A percentile compares a stretch with the other conserved stretches of the same genome.
These are phyloP conservation scores for Wolfiporia cocos DNA, from an alignment of 1,284 basidiomycete genomes.

Conservation along the genomic window DNA sequence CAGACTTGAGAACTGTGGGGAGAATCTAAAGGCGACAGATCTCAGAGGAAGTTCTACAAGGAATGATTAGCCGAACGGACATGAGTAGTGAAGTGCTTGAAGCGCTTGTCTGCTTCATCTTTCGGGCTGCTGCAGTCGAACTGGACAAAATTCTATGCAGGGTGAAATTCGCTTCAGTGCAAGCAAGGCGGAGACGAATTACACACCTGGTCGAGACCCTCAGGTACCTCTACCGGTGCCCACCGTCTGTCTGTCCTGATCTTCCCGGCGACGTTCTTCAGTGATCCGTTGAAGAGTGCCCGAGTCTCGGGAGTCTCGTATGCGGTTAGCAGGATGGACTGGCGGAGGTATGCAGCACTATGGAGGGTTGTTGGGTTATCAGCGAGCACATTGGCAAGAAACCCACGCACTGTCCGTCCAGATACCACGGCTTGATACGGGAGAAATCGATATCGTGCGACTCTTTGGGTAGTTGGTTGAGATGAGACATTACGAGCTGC, in stretches of 20 bases:
- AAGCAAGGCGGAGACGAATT: not conserved
- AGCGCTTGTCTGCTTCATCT: constrained; percentile 84
- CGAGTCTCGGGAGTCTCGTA: constrained; percentile 90
- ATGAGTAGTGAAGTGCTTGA: constrained; percentile 84
- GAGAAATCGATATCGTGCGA: constrained; percentile 95
- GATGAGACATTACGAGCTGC: constrained; percentile 81
- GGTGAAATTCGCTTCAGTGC: constrained; percentile 1
- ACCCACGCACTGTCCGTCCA: constrained; percentile 79
- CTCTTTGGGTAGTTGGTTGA: constrained; percentile 89
- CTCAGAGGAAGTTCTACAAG: not conserved
- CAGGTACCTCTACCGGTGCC: constrained; percentile 68
- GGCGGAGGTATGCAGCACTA: constrained; percentile 79
- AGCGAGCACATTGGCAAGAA: not conserved
- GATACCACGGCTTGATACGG: constrained; percentile 95
- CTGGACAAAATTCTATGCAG: constrained; percentile 55
- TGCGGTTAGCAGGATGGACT: constrained; percentile 84
- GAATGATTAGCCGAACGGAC: constrained; percentile 31
- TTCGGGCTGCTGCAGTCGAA: constrained; percentile 73
- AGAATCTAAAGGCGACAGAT: constrained; percentile 47
- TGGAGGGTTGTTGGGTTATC: not conserved
- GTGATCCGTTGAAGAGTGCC: constrained; percentile 63
- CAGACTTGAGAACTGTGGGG: constrained; percentile 81
- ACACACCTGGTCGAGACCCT: constrained; percentile 73
- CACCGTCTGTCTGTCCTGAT: constrained; percentile 64
- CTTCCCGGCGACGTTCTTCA: constrained; percentile 87